These are phyloP conservation scores for Plicaturopsis crispa DNA, from an alignment of 768 basidiomycete species.

Conservation along the genomic window DNA sequence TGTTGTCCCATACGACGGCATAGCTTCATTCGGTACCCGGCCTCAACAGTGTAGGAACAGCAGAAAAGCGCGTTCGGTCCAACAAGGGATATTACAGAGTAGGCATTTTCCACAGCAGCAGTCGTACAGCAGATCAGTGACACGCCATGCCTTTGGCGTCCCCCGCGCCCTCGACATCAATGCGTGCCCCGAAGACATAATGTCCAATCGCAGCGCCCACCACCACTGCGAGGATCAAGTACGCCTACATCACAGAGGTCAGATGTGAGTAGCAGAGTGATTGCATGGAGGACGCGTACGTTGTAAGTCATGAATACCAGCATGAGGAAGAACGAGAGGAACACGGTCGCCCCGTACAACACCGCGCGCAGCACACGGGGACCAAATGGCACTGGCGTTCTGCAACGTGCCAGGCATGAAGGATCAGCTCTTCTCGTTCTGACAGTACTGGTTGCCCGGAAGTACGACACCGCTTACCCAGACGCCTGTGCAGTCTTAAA, in stretches of 20 bases:
- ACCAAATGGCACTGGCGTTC: slow-evolving; percentile 40
- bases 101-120: too few species aligned
- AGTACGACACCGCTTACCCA: slow-evolving; percentile 34
- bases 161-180: slow-evolving; percentile 47
- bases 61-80: too few species aligned
- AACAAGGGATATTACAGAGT: too few species aligned
- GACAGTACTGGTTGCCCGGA: too few species aligned
- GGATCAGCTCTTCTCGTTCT: neutral
- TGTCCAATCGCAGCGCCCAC: slow-evolving; percentile 80
- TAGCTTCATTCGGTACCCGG: too few species aligned
- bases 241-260: slow-evolving; percentile 46
- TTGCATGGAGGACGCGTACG: slow-evolving; percentile 33
- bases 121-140: slow-evolving; percentile 47
- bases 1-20: too few species aligned
- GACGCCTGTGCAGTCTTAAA: slow-evolving; percentile 22
- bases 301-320: slow-evolving; percentile 97
- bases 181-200: slow-evolving; percentile 60
- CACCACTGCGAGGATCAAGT: slow-evolving; percentile 78
- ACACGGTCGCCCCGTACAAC: slow-evolving; percentile 70
- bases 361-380: slow-evolving; percentile 52
- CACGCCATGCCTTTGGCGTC: slow-evolving; percentile 71
- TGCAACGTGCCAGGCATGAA: slow-evolving; percentile 15
- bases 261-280: neutral
- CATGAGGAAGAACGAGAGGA: slow-evolving; percentile 88
- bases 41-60: too few species aligned